These are phyloP conservation scores for Orbilia quercus DNA, from an alignment of 2,329 filamentous ascomycete genomes.

Conservation along the genomic window DNA sequence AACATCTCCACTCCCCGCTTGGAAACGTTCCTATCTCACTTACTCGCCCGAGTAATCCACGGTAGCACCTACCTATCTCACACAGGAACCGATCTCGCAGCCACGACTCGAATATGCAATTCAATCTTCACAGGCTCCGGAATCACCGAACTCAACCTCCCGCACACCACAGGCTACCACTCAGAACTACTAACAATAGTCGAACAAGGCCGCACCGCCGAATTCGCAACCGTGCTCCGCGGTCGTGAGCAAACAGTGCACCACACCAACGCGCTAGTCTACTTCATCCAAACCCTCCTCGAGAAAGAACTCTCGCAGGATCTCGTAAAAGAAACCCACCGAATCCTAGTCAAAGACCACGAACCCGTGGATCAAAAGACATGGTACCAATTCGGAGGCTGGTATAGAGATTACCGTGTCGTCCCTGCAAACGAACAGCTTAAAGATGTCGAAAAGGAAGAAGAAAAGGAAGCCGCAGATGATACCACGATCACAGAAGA, in stretches of 20 bases:
- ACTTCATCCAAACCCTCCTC: slow-evolving; percentile 25
- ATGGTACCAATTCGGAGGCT: slow-evolving; percentile 34
- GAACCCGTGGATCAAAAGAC: slow-evolving; percentile 27
- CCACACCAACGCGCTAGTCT: slow-evolving; percentile 19
- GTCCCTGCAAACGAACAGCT: background rate
- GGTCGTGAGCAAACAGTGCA: slow-evolving; percentile 15
- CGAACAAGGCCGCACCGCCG: slow-evolving; percentile 3
- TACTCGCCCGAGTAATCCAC: slow-evolving; percentile 34
- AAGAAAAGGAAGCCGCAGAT: background rate
- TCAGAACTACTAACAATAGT: slow-evolving; percentile 22
- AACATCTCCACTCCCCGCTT: slow-evolving; percentile 21
- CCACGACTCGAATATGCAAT: slow-evolving; percentile 21
- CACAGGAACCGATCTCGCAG: slow-evolving; percentile 23
- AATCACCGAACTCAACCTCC: slow-evolving; percentile 42
- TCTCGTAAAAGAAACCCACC: slow-evolving; percentile 42
- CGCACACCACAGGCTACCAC: slow-evolving; percentile 23
- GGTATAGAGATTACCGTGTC: slow-evolving; percentile 45
- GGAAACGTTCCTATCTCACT: slow-evolving; percentile 20
- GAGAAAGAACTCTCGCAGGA: slow-evolving; percentile 33
- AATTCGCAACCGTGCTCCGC: slow-evolving; percentile 19
- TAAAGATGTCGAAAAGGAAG: background rate
- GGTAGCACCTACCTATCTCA: slow-evolving; percentile 31
- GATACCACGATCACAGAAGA: slow-evolving; percentile 1
- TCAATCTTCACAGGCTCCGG: slow-evolving; percentile 28
- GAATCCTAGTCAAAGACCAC: slow-evolving; percentile 28